Percentiles rank a stretch among this genome's conserved stretches.
phyloP scores from a whole-genome alignment of 805 yeast species.

The Dipodascus albidus region DNA sequence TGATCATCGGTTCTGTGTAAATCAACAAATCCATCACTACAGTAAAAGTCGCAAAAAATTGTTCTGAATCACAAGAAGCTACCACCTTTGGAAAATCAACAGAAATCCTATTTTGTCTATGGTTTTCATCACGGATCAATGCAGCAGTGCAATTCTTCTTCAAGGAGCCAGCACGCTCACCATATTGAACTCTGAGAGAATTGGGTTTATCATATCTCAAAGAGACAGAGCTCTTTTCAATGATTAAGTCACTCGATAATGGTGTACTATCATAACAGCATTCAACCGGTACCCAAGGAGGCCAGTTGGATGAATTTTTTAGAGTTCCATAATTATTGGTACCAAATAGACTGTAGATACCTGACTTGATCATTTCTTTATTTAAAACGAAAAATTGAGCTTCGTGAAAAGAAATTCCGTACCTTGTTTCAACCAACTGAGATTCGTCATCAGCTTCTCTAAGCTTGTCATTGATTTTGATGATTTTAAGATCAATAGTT shows the following conservation, averaged over 20 bases:
- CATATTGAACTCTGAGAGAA: slow-evolving; percentile 23
- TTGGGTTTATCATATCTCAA: slow-evolving; percentile 47
- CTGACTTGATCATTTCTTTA: slow-evolving; percentile 34
- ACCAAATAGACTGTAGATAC: slow-evolving; percentile 35
- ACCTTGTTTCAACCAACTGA: slow-evolving; percentile 48
- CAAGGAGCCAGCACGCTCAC: slow-evolving; percentile 2
- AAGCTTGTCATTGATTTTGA: slow-evolving; percentile 41
- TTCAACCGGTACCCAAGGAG: slow-evolving; percentile 80
- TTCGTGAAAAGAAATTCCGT: slow-evolving; percentile 53
- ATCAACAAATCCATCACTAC: slow-evolving; percentile 53
- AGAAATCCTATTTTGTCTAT: slow-evolving; percentile 34
- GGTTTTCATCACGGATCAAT: slow-evolving; percentile 13
- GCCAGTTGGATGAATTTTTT: slow-evolving; percentile 44
- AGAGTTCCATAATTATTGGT: slow-evolving; percentile 46
- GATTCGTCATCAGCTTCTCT: slow-evolving; percentile 31
- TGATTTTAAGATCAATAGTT: slow-evolving; percentile 50
- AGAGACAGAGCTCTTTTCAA: slow-evolving; percentile 53
- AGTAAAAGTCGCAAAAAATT: slow-evolving; percentile 55
- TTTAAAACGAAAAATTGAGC: slow-evolving; percentile 65
- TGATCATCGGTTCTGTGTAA: slow-evolving; percentile 62
- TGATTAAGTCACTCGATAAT: slow-evolving; percentile 29
- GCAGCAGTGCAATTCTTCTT: slow-evolving; percentile 8
- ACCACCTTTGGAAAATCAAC: slow-evolving; percentile 62
- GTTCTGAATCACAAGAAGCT: slow-evolving; percentile 59
- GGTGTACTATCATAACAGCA: slow-evolving; percentile 44